These are phyloP conservation scores for Linnemannia elongata DNA, from an alignment of 192 early-diverging fungal species.

Conservation along the genomic window DNA sequence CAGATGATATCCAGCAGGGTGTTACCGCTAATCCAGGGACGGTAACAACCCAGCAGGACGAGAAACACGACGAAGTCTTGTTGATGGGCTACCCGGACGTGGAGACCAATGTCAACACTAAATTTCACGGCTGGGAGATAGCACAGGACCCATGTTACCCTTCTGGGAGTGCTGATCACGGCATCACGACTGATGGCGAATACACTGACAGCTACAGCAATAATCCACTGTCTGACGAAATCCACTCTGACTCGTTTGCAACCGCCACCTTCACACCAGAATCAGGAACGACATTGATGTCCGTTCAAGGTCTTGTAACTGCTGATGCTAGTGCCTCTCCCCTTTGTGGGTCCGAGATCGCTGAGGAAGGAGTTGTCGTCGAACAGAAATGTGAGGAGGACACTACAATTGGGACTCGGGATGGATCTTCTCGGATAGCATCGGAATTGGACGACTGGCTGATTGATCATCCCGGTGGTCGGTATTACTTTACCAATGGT, in stretches of 20 bases:
- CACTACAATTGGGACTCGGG: background rate
- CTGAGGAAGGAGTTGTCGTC: background rate
- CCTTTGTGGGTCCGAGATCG: background rate
- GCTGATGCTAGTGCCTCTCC: too few relatives aligned
- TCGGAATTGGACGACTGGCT: background rate
- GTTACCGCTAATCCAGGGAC: background rate
- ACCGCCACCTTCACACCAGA: background rate
- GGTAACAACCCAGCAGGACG: background rate
- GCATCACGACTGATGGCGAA: background rate
- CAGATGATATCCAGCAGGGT: background rate
- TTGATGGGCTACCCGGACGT: constrained; percentile 41
- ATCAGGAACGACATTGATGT: too few relatives aligned
- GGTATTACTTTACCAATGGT: constrained; percentile 77
- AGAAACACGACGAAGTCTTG: background rate
- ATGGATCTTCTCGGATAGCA: constrained; percentile 17
- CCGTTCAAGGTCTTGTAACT: too few relatives aligned
- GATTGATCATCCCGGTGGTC: constrained; percentile 29
- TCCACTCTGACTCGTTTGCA: background rate
- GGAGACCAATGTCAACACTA: constrained; percentile 41
- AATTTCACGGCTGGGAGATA: constrained; percentile 48
- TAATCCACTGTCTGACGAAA: background rate
- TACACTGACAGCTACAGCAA: background rate
- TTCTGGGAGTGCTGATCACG: background rate
- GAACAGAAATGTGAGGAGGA: background rate
- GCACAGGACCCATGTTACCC: constrained; percentile 4